Conservation (phyloP, 345 rosid species). For the Hibiscus syriacus region DNA sequence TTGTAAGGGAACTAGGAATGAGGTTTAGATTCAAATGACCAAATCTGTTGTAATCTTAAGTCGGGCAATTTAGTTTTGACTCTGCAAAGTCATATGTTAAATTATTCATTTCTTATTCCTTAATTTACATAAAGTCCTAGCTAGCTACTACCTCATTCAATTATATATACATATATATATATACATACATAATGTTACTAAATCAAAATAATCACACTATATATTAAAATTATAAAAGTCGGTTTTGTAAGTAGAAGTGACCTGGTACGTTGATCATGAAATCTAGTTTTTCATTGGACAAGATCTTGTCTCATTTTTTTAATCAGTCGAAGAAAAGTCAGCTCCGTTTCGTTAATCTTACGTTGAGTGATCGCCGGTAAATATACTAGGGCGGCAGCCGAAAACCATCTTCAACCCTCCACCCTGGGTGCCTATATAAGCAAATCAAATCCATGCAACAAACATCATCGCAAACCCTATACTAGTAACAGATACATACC, state of each 20-base stretch:
- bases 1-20: no score
- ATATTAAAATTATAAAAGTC: not conserved
- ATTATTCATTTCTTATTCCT: no score
- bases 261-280: not conserved
- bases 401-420: not conserved
- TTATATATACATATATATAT: no score
- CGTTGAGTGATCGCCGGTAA: not conserved
- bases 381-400: constrained; percentile 1
- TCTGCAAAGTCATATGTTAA: not conserved
- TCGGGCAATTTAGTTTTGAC: not conserved
- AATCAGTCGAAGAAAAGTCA: not conserved
- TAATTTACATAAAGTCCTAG: no score
- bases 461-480: not conserved
- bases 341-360: not conserved
- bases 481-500: no score
- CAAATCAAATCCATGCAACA: not conserved
- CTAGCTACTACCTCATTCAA: no score
- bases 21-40: not conserved
- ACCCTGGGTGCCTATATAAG: not conserved
- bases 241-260: not conserved
- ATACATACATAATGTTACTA: no score
- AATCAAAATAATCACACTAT: no score
- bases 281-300: not conserved
- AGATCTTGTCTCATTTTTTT: not conserved
- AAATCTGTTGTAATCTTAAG: not conserved